phyloP scores from a whole-genome alignment of 2,329 filamentous ascomycete genomes.

The Penicillium sp. region DNA sequence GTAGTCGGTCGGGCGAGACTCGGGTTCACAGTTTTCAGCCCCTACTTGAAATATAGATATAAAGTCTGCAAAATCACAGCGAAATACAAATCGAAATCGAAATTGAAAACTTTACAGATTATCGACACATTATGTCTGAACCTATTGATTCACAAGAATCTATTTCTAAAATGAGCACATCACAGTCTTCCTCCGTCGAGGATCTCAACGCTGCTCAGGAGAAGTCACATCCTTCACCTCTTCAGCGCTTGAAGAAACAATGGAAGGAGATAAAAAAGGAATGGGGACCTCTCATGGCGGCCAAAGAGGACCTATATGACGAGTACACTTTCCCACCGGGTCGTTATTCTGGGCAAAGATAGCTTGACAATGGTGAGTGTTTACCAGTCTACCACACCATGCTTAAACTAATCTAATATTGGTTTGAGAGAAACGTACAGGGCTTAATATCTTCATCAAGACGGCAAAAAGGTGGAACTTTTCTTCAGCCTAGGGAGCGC shows the following conservation, averaged over 20 bases:
- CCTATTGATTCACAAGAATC: not conserved
- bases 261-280: constrained; percentile 11
- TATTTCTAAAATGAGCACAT: not conserved
- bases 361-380: constrained; percentile 1
- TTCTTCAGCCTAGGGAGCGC: not conserved
- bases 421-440: not conserved
- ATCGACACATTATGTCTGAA: not conserved
- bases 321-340: constrained; percentile 24
- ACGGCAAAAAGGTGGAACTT: not conserved
- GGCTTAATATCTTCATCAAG: not conserved
- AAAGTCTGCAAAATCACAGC: not conserved
- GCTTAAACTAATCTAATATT: not conserved
- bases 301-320: constrained; percentile 21
- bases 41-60: not conserved
- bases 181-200: not conserved
- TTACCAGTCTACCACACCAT: not conserved
- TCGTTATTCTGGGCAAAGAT: constrained; percentile 19
- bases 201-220: not conserved
- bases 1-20: not conserved
- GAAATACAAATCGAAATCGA: not conserved
- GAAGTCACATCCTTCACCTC: not conserved
- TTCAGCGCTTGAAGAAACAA: constrained; percentile 12
- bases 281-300: constrained; percentile 22
- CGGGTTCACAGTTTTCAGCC: constrained; percentile 6
- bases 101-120: not conserved